phyloP scores from a whole-genome alignment of 257 asterid genomes.

The Solanum peruvianum region DNA sequence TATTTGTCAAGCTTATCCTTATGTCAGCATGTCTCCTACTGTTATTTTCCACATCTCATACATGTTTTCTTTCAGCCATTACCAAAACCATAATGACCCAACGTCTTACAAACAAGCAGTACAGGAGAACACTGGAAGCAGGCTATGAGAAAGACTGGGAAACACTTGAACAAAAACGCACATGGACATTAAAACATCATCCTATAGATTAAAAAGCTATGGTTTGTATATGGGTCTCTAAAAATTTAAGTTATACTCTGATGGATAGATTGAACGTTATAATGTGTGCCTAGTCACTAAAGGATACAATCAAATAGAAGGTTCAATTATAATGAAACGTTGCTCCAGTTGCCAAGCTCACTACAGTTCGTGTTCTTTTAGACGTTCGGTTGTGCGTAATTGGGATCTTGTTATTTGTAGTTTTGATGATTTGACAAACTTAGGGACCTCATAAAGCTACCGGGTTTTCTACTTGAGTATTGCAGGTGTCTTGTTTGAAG shows the following conservation, averaged over 20 bases:
- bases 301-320: not conserved
- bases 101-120: not conserved
- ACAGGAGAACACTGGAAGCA: not conserved
- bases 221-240: not conserved
- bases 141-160: not conserved
- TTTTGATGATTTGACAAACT: no score
- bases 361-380: not conserved
- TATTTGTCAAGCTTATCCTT: not conserved
- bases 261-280: not conserved
- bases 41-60: no score
- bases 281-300: not conserved
- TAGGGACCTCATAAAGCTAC: no score
- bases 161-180: not conserved
- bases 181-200: not conserved
- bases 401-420: no score
- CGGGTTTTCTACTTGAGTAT: no score
- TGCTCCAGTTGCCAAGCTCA: not conserved
- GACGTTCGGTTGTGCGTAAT: not conserved
- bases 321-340: not conserved
- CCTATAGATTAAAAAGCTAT: not conserved
- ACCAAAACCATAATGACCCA: not conserved
- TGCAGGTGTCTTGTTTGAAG: no score
- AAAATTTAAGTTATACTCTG: not conserved
- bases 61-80: not conserved
- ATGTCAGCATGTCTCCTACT: not conserved